Percentiles rank a stretch among this genome's conserved stretches.
Conservation (phyloP, 495 filamentous ascomycete genomes). For the Trichoderma reesei region DNA sequence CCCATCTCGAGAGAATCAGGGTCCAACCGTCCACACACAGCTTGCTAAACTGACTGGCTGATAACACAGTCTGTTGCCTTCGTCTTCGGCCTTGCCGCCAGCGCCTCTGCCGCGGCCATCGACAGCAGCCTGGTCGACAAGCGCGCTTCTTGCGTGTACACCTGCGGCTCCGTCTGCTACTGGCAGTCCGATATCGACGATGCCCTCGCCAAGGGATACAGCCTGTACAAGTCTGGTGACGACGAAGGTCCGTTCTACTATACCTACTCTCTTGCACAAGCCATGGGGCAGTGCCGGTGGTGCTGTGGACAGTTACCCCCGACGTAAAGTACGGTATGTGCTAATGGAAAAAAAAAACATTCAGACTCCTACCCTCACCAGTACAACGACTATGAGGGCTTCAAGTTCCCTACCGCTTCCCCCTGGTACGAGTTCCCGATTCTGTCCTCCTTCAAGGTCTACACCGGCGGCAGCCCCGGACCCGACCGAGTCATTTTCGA, state of each 20-base stretch:
- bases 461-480: slow-evolving; percentile 56
- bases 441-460: slow-evolving; percentile 39
- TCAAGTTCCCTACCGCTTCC: slow-evolving; percentile 44
- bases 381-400: slow-evolving; percentile 68
- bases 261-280: background rate
- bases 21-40: background rate
- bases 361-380: slow-evolving; percentile 54
- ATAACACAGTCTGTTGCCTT: background rate
- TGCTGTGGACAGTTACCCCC: background rate
- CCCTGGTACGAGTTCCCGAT: slow-evolving; percentile 71
- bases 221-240: slow-evolving; percentile 34
- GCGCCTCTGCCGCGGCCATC: slow-evolving; percentile 16
- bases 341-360: background rate
- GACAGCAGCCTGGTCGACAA: slow-evolving; percentile 11
- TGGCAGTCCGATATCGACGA: slow-evolving; percentile 31
- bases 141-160: slow-evolving; percentile 25
- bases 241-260: slow-evolving; percentile 31
- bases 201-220: slow-evolving; percentile 42
- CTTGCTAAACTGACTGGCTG: background rate
- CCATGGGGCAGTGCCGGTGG: background rate
- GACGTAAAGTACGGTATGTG: too few relatives aligned
- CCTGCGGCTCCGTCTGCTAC: slow-evolving; percentile 32
- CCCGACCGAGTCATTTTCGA: slow-evolving; percentile 64
- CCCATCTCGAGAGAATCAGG: background rate
- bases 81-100: background rate